These are phyloP conservation scores for Paxillus rubicundulus DNA, from an alignment of 768 basidiomycete species.

Conservation along the genomic window DNA sequence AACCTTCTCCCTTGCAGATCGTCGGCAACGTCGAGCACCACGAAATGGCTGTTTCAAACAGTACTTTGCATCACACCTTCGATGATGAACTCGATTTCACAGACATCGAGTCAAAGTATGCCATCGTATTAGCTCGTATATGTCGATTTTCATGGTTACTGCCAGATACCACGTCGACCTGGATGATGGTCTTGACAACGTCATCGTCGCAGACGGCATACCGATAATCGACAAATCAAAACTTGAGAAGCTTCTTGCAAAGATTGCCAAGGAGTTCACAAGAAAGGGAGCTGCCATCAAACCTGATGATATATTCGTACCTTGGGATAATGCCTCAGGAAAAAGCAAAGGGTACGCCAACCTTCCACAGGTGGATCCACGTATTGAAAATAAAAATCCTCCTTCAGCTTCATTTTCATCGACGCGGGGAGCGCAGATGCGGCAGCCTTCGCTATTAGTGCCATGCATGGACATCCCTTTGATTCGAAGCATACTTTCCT, in stretches of 20 bases:
- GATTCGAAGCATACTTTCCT: constrained; percentile 84
- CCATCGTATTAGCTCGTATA: not conserved
- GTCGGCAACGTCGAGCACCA: not conserved
- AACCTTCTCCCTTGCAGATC: constrained; percentile 3
- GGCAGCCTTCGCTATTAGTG: constrained; percentile 61
- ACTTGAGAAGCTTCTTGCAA: constrained; percentile 75
- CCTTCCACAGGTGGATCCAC: constrained; percentile 1
- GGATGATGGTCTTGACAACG: constrained; percentile 86
- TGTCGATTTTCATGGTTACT: constrained; percentile 6
- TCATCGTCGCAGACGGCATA: constrained; percentile 89
- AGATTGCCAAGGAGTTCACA: constrained; percentile 80
- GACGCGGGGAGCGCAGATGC: constrained; percentile 72
- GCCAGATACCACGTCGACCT: constrained; percentile 82
- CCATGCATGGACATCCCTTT: constrained; percentile 78
- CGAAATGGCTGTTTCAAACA: constrained; percentile 48
- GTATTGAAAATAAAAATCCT: constrained; percentile 3
- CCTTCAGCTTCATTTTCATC: constrained; percentile 73
- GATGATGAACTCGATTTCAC: constrained; percentile 80
- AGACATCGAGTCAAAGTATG: constrained; percentile 85
- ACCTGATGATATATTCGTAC: constrained; percentile 76
- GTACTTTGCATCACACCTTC: constrained; percentile 29
- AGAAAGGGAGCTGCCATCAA: constrained; percentile 78
- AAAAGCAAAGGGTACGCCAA: constrained; percentile 86
- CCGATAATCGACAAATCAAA: constrained; percentile 88
- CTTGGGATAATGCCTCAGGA: constrained; percentile 78